phyloP scores from a whole-genome alignment of 495 filamentous ascomycete species.

The Clohesyomyces aquaticus region DNA sequence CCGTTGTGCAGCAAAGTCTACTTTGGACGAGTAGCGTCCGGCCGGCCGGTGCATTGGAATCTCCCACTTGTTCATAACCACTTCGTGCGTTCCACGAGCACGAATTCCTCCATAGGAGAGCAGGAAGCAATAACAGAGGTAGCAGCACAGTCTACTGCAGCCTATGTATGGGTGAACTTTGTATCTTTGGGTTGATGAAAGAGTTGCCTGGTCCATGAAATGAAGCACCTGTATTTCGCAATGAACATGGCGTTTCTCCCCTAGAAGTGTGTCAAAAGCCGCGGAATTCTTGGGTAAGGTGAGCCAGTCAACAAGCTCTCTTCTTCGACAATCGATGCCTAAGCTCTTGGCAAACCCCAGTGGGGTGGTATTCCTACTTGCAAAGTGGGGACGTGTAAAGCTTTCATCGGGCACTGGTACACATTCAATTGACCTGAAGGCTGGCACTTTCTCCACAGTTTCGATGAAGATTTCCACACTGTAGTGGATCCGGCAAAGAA shows the following conservation, averaged over 20 bases:
- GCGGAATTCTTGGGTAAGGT: too few relatives aligned
- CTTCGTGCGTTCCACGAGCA: constrained; percentile 1
- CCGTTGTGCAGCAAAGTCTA: not conserved
- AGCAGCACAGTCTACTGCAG: constrained; percentile 5
- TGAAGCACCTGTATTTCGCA: constrained; percentile 5
- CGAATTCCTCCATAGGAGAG: not conserved
- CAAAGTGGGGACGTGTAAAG: not conserved
- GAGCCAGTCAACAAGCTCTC: too few relatives aligned
- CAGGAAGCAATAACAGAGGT: not conserved
- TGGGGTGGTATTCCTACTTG: not conserved
- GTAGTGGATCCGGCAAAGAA: constrained; percentile 2
- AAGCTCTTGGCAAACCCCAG: not conserved
- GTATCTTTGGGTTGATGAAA: not conserved
- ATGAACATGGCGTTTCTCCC: constrained; percentile 2
- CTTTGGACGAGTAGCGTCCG: not conserved
- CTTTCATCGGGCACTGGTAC: not conserved
- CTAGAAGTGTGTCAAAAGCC: too few relatives aligned
- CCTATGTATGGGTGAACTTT: not conserved
- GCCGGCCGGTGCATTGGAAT: not conserved
- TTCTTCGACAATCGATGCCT: too few relatives aligned
- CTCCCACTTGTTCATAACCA: constrained; percentile 5
- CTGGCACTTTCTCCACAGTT: not conserved
- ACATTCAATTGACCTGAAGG: not conserved
- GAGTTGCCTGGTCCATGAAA: not conserved
- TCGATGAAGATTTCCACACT: not conserved